phyloP scores from a whole-genome alignment of 176 grass and related monocot species.

The Saccharum officinarum region DNA sequence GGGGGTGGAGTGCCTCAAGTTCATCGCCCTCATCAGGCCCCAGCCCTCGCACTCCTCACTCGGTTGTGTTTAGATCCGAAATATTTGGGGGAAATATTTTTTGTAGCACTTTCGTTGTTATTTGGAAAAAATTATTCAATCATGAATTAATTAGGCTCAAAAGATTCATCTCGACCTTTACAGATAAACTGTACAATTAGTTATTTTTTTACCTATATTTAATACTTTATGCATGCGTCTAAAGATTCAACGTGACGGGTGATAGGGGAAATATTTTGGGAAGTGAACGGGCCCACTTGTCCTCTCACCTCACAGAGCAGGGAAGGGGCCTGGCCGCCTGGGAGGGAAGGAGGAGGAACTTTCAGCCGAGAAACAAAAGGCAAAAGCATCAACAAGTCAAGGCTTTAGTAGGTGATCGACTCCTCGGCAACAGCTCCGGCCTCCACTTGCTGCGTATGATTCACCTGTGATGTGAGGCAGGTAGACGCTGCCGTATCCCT shows the following conservation, averaged over 20 bases:
- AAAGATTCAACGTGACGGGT: too few relatives aligned
- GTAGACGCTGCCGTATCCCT: conserved; percentile 31
- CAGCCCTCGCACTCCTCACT: conserved; percentile 20
- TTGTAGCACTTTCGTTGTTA: too few relatives aligned
- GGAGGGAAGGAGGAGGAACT: background rate
- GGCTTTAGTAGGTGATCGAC: conserved; percentile 46
- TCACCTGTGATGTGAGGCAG: conserved; percentile 24
- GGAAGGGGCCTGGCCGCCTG: background rate
- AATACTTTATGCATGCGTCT: too few relatives aligned
- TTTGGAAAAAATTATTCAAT: too few relatives aligned
- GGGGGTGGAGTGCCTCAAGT: conserved; percentile 12
- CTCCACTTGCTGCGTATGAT: conserved; percentile 8
- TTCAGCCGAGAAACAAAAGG: conserved; percentile 5
- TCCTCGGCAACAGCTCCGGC: conserved; percentile 32
- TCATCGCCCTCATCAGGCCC: conserved; percentile 23
- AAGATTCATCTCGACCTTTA: too few relatives aligned
- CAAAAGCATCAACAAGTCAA: conserved; percentile 18
- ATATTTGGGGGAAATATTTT: too few relatives aligned
- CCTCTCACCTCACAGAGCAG: conserved; percentile 23
- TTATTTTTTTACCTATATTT: too few relatives aligned
- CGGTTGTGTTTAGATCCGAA: too few relatives aligned
- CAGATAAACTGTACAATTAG: too few relatives aligned
- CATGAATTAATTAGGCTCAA: too few relatives aligned
- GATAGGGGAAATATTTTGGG: too few relatives aligned
- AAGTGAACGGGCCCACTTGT: too few relatives aligned